Evolutionary conservation across 768 basidiomycete genomes (phyloP), one percentile per base, ranked within the genome.

Genomic region (Boletellus ananiceps): DNA sequence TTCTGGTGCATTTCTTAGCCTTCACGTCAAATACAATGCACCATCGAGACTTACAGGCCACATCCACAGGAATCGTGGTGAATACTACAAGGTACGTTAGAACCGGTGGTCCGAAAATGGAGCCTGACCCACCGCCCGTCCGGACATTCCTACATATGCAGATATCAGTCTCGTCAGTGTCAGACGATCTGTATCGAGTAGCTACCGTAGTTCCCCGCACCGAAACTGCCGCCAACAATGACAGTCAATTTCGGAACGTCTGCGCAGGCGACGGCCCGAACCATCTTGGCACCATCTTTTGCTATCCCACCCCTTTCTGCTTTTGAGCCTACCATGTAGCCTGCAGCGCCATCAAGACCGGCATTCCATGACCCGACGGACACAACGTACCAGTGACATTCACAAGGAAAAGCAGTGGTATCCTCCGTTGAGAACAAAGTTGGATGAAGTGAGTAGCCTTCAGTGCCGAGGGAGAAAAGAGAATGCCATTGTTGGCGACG

Each of bases 361-460:
- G 14, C 34, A 9, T 7, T 4, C 12, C 5, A 27, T 21, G 11
- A 19, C 21, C 19, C 14, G n/a, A 29, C 15, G 33, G 13, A 25
- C 3, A 29, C 40, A 41, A 46, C 69, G 16, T 51, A 75, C 89
- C 91, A 3, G 91, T 91, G n/a, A 96, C 90, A 61, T 97, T 97
- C 39, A 95, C 93, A 36, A 97, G 78, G 76, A 96, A 97, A 16
- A 97, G 74, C 2, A 97, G 69, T 0, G 93, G 93, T 46, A 96
- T 91, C 52, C 78, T 78, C 8, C 94, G 79, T 64, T 97, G 93
- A 1, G 91, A 92, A 60, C 94, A 97, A 4, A 96, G 76, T 65
- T 95, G 80, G 52, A 97, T 94, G 66, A 97, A 97, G 59, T 97
- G 93, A 3, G 93, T 89, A 11, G 93, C 92, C 67, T 97, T 96